A percentile compares a stretch with the other conserved stretches of the same genome.
Evolutionary conservation across 441 rosid genomes (phyloP).

Genomic region (Theobroma grandiflorum): DNA sequence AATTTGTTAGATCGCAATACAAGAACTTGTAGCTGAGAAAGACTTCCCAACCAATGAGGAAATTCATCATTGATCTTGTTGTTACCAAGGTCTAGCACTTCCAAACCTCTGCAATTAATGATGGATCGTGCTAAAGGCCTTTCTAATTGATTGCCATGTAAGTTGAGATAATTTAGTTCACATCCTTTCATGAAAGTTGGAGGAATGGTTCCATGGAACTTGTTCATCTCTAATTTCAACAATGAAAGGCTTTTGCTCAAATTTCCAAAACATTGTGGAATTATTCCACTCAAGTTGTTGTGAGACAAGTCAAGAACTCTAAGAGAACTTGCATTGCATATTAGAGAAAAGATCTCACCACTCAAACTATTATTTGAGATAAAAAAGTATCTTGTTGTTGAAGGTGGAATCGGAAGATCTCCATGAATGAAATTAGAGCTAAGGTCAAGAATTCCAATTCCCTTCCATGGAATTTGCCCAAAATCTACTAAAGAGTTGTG

Average conservation of each 20-base stretch:
- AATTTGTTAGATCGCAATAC: too few species aligned
- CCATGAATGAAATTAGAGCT: conserved; percentile 29
- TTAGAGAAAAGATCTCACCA: conserved; percentile 22
- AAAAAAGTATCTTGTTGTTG: neutral
- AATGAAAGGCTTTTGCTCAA: neutral
- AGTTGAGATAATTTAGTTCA: neutral
- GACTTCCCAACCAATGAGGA: too few species aligned
- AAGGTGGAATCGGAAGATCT: conserved; percentile 23
- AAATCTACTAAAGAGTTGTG: conserved; percentile 26
- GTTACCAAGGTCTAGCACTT: too few species aligned
- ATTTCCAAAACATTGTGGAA: conserved; percentile 30
- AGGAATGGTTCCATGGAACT: conserved; percentile 24
- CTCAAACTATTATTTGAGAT: conserved; percentile 16
- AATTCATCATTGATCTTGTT: too few species aligned
- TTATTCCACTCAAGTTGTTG: conserved; percentile 28
- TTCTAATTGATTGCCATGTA: conserved; percentile 27
- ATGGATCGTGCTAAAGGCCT: conserved; percentile 28
- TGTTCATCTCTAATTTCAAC: conserved; percentile 27
- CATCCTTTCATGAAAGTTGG: neutral
- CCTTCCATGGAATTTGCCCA: neutral
- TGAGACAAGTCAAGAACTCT: conserved; percentile 33
- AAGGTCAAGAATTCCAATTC: conserved; percentile 30
- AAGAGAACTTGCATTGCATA: conserved; percentile 25
- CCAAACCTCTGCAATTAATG: too few species aligned
- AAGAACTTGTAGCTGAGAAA: too few species aligned